Percentiles rank a stretch among this genome's conserved stretches.
phyloP scores from a whole-genome alignment of 1,284 basidiomycete genomes.

The Golubevia sp. region DNA sequence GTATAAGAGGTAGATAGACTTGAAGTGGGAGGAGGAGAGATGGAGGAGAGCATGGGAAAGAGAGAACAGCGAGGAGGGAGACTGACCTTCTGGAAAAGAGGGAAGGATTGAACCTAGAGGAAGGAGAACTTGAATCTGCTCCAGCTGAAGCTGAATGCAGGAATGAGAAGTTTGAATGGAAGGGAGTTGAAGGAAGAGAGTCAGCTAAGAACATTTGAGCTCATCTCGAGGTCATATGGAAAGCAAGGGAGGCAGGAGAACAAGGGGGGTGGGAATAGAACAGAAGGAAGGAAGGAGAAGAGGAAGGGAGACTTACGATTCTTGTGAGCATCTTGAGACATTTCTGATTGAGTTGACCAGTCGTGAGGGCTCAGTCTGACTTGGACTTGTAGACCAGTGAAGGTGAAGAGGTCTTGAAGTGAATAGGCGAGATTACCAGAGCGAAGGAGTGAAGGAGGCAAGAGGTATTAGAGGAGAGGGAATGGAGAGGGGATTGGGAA shows the following conservation, averaged over 20 bases:
- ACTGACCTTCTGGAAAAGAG: constrained; percentile 2
- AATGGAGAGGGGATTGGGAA: too few relatives aligned
- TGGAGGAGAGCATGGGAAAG: not conserved
- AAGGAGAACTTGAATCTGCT: not conserved
- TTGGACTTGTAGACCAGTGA: too few relatives aligned
- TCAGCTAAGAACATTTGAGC: too few relatives aligned
- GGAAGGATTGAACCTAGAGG: not conserved
- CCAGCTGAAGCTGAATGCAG: not conserved
- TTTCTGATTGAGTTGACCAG: too few relatives aligned
- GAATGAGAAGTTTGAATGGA: not conserved
- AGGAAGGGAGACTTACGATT: not conserved
- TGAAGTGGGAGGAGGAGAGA: not conserved
- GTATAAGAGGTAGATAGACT: not conserved
- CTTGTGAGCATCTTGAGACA: not conserved
- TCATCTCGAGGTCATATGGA: too few relatives aligned
- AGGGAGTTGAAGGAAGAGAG: not conserved
- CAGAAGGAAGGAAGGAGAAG: not conserved
- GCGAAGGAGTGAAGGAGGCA: too few relatives aligned
- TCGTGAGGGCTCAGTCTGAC: too few relatives aligned
- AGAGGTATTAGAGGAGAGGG: too few relatives aligned
- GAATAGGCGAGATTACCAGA: too few relatives aligned
- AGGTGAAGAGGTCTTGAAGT: too few relatives aligned
- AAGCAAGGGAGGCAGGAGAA: too few relatives aligned
- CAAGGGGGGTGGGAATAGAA: too few relatives aligned
- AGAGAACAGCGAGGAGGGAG: not conserved